phyloP scores from a whole-genome alignment of 1,139 yeast species.

The Ogataea hybrid region DNA sequence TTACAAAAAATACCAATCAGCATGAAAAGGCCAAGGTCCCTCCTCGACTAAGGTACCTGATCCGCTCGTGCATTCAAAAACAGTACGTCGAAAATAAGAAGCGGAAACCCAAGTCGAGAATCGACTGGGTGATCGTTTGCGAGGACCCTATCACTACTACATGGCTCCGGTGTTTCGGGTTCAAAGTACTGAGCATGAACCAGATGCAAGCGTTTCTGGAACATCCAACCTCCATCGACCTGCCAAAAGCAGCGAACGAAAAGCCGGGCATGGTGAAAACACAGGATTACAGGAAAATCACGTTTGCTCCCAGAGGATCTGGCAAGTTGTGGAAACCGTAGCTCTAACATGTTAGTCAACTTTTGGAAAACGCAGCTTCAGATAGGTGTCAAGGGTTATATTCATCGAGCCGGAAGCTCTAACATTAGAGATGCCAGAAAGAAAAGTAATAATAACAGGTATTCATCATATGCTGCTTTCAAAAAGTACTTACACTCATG shows the following conservation, averaged over 20 bases:
- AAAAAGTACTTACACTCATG: constrained; percentile 7
- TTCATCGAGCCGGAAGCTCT: constrained; percentile 60
- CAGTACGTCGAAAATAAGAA: constrained; percentile 37
- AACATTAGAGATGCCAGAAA: constrained; percentile 77
- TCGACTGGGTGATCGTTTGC: constrained; percentile 51
- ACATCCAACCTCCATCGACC: not conserved
- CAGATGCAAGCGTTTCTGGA: constrained; percentile 43
- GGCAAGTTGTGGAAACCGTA: constrained; percentile 54
- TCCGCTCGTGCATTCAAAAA: constrained; percentile 51
- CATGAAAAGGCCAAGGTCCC: constrained; percentile 46
- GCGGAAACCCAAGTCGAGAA: constrained; percentile 15
- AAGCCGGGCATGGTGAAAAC: constrained; percentile 29
- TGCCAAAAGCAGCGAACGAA: not conserved
- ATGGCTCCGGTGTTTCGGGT: constrained; percentile 57
- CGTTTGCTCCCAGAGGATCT: constrained; percentile 53
- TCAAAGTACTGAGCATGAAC: constrained; percentile 49
- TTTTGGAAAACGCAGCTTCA: constrained; percentile 32
- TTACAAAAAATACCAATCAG: too few relatives aligned
- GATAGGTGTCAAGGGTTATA: constrained; percentile 55
- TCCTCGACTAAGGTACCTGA: constrained; percentile 43
- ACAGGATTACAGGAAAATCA: constrained; percentile 45
- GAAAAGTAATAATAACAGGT: constrained; percentile 36
- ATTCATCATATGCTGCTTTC: constrained; percentile 21
- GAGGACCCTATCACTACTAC: constrained; percentile 52
- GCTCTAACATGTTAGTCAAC: constrained; percentile 1